Base-by-base conservation (phyloP, 2,329 filamentous ascomycete genomes). In the Bipolaris cookei region DNA sequence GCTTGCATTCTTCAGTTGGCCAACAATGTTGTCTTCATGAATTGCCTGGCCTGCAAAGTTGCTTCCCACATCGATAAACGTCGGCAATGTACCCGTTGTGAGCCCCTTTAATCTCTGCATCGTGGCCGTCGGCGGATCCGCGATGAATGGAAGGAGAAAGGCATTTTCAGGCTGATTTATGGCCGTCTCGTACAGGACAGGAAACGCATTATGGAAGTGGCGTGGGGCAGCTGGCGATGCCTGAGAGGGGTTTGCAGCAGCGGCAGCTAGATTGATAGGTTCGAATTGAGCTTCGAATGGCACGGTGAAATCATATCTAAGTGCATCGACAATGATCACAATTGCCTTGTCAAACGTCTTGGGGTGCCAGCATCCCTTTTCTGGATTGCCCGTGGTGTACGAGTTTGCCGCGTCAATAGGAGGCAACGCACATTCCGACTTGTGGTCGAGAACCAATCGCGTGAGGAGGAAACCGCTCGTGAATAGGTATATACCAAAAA, bases 31-130 rank as follows among this genome's bases (percentile, higher is more conserved):
- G 74, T 99, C 95, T 80, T 99, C 95, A 55, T 97, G 93, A 66
- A 99, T 97, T 5, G 91, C 91, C 3, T 90, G 96, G 2, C 95
- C 95, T 0, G 92, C 92, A 76, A 99, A 99, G 77, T 94, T 99
- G 62, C 91, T 96, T 0, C 95, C 95, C 10, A 91, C 86, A 74
- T 99, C 95, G 51, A 98, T 85, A 72, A 99, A 97, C 0, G 94
- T 97, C 1, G 95, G 95, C 51, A 99, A 79, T 1, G 95, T 98
- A 3, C 95, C 95, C 0, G 95, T 99, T 16, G 93, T 99, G 63
- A 99, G 78, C 3, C 94, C 95, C 79, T 98, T 98, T 64, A 99
- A 79, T 62, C 95, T 83, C 77, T 98, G 95, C 57, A 98, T 80
- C 6, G 95, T 99, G 5, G 93, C 90, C 3, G 95, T 99, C 6